Base-by-base conservation (phyloP, 805 yeast genomes). In the Zygosaccharomyces pseudorouxii region DNA sequence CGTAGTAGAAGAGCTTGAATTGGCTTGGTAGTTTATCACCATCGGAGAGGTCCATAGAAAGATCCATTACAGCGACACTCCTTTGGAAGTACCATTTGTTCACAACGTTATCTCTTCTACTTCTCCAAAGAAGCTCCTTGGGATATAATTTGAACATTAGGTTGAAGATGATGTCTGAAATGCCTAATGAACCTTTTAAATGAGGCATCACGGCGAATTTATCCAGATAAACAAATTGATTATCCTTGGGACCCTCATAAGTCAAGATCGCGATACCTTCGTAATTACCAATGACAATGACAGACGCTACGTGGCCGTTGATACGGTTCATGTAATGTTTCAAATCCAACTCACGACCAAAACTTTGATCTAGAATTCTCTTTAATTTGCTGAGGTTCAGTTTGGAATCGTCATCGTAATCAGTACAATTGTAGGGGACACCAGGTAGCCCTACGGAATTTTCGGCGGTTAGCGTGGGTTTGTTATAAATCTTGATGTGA, bases 31-130 rank as follows among this genome's bases (percentile, higher is more conserved):
- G 55, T 3, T 59, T 56, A n/a, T 62, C 59, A 12, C 73, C 75
- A 63, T 43, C 61, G 44, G 41, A 68, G 45, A 60, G 37, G 38
- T 70, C 69, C 2, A 65, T 62, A 1, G 71, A 68, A 14, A 83
- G 60, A 44, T 75, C 73, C 25, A 81, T 61, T 23, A 84, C 82
- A 0, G 96, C 96, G 14, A 75, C 70, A 36, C 96, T 84, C 53
- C 99, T 74, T 61, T 93, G 97, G 67, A 92, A 93, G 63, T 92
- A 92, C 99, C 99, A 93, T 62, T 89, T 89, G 71, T 93, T 93
- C 6, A 93, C 97, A 0, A 97, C 96, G 65, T 93, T 93, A 47
- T 71, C 78, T 49, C 77, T 77, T 40, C 96, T 72, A 1, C 98
- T 92, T 59, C 99, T 78, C 99, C 99, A 93, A 1, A 93, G 70